Base-by-base conservation (phyloP, 495 filamentous ascomycete genomes). In the Arthonia radiata region DNA sequence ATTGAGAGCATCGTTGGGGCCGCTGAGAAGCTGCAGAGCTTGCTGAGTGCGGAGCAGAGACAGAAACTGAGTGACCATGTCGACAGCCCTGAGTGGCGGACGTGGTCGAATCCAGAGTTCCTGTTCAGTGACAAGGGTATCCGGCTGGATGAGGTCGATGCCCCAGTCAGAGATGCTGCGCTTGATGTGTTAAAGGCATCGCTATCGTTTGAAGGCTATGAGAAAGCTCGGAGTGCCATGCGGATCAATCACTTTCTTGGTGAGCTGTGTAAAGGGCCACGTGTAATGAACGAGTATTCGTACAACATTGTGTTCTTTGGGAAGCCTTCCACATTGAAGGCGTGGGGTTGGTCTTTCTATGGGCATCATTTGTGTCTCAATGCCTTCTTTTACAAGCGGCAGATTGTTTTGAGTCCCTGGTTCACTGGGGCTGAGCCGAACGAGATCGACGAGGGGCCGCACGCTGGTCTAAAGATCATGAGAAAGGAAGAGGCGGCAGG, bases 361-460 rank as follows among this genome's bases (percentile, higher is more conserved):
- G 74, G 73, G 12, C 73, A 81, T 45, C 74, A 81, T 34, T 51
- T 79, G 4, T 75, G 68, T 29, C 49, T 79, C 13, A 64, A 64
- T 40, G 50, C 75, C 19, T 70, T 79, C 37, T 47, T 76, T 17
- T 53, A 63, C 32, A 48, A 45, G 18, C 43, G 49, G 4, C 66
- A 73, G 39, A 60, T 73, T 27, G 46, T 77, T 15, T 52, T 70
- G 9, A 57, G 56, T 7, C 74, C 74, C 2, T 71, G 64, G 50
- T 81, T 81, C 47, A 70, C 65, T 1, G 74, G 74, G 26, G 73
- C 74, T 1, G 74, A 81, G 47, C 74, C 74, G 0, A 75, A 79
- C 28, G 36, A 62, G 32, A 71, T 81, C 34, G 74, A 79, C 34
- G 42, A 41, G 5, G 72, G 73, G 0, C 61, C 56, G 9, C 47